phyloP scores from a whole-genome alignment of 2,329 filamentous ascomycete genomes.

The Daldinia sp. region DNA sequence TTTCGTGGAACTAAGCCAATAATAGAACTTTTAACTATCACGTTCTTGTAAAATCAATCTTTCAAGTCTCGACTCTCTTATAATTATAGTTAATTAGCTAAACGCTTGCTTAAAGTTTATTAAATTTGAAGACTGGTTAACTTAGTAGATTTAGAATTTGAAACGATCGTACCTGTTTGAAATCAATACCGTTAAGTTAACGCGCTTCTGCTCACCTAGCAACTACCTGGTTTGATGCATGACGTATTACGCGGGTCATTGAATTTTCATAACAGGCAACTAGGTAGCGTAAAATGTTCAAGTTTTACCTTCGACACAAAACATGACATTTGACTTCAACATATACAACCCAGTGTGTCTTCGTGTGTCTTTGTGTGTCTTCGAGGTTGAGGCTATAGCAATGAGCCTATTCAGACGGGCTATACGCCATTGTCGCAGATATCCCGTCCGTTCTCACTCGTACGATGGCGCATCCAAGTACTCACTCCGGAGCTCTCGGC shows the following conservation, averaged over 20 bases:
- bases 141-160: too few relatives aligned
- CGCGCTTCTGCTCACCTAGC: neutral
- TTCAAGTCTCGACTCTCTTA: too few relatives aligned
- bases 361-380: too few relatives aligned
- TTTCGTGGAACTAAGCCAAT: too few relatives aligned
- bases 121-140: too few relatives aligned
- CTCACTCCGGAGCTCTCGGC: constrained; percentile 1
- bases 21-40: too few relatives aligned
- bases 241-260: constrained; percentile 18
- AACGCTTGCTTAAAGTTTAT: too few relatives aligned
- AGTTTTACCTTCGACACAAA: neutral
- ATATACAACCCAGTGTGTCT: neutral
- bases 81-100: too few relatives aligned
- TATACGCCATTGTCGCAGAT: constrained; percentile 17
- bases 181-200: neutral
- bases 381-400: constrained; percentile 15
- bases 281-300: neutral
- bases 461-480: neutral
- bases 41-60: neutral
- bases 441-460: neutral
- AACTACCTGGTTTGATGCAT: constrained; percentile 11
- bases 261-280: neutral
- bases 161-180: too few relatives aligned
- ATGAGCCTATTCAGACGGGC: constrained; percentile 35
- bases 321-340: neutral